phyloP scores from a whole-genome alignment of 2,329 filamentous ascomycete genomes.

The Alternaria alternata region DNA sequence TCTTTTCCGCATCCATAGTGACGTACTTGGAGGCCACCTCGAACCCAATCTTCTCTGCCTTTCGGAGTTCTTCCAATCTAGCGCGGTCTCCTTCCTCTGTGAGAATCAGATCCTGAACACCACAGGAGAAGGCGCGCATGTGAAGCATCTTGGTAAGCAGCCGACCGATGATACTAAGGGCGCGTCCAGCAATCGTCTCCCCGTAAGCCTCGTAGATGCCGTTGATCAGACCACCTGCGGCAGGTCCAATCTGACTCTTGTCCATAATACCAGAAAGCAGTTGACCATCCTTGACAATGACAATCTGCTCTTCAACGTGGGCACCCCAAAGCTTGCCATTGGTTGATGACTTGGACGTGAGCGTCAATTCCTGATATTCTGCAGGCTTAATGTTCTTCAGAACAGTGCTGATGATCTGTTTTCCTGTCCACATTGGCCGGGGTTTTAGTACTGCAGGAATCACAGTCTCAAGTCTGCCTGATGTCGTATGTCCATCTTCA shows the following conservation, averaged over 20 bases:
- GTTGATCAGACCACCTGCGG: conserved; percentile 86
- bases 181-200: conserved; percentile 81
- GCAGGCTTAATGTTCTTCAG: conserved; percentile 88
- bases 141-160: conserved; percentile 88
- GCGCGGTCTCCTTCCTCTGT: conserved; percentile 79
- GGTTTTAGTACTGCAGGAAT: conserved; percentile 85
- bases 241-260: conserved; percentile 92
- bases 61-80: conserved; percentile 72
- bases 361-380: conserved; percentile 77
- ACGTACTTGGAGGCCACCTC: conserved; percentile 89
- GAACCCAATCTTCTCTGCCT: conserved; percentile 74
- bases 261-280: conserved; percentile 91
- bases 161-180: conserved; percentile 88
- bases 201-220: conserved; percentile 94
- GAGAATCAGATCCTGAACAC: conserved; percentile 92
- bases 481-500: conserved; percentile 86
- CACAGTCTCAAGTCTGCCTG: conserved; percentile 81
- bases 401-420: conserved; percentile 92
- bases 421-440: conserved; percentile 86
- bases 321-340: conserved; percentile 79
- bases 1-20: conserved; percentile 72
- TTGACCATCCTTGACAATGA: conserved; percentile 86
- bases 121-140: conserved; percentile 95
- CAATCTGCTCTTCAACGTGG: conserved; percentile 77
- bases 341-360: conserved; percentile 81